phyloP scores from a whole-genome alignment of 2,329 filamentous ascomycete genomes.

The Grosmannia huntii region DNA sequence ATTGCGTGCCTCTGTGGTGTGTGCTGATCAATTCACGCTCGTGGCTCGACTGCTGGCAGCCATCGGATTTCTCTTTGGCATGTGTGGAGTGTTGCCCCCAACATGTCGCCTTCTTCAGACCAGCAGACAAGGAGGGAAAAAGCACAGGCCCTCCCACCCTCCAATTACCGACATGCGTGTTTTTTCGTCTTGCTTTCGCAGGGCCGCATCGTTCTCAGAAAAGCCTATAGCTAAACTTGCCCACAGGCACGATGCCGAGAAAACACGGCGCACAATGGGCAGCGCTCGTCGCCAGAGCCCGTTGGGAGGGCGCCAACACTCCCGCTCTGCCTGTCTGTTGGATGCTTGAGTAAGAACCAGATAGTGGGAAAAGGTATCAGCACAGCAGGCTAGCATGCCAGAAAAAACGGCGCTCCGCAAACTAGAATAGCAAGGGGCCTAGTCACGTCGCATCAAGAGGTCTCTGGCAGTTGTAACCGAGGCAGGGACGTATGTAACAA shows the following conservation, averaged over 20 bases:
- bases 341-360: neutral
- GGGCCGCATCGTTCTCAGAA: no score
- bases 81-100: neutral
- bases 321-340: no score
- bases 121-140: neutral
- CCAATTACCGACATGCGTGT: no score
- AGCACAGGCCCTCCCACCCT: neutral
- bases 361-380: neutral
- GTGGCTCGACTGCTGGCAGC: neutral
- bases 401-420: constrained; percentile 24
- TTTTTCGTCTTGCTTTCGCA: neutral
- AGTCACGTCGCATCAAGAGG: constrained; percentile 27
- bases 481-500: constrained; percentile 16
- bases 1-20: neutral
- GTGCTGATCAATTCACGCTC: neutral
- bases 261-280: no score
- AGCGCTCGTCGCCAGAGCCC: no score
- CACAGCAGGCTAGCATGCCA: neutral
- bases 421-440: constrained; percentile 26
- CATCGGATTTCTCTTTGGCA: neutral
- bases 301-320: no score
- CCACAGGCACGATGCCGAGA: no score
- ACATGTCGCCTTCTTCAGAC: neutral
- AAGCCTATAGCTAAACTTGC: no score
- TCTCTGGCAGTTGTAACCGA: constrained; percentile 21